Percentiles rank a stretch among this genome's conserved stretches.
Evolutionary conservation across 768 basidiomycete genomes (phyloP).

Genomic region (Agaricus subrufescens): DNA sequence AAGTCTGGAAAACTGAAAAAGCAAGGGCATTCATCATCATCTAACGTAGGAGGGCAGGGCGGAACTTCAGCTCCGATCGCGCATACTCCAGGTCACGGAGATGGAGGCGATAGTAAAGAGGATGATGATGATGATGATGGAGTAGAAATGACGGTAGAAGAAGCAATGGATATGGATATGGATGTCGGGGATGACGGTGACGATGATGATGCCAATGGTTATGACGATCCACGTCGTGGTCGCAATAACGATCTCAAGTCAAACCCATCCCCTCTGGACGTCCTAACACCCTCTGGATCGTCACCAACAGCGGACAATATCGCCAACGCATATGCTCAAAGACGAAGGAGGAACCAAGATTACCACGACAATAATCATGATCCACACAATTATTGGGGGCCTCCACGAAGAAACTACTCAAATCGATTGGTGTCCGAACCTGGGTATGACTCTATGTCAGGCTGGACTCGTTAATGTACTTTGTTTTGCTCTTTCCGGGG

Average conservation of each 20-base stretch:
- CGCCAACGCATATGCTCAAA: neutral
- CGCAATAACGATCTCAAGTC: neutral
- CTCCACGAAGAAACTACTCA: neutral
- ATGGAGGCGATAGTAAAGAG: conserved; percentile 23
- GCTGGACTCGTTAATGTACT: neutral
- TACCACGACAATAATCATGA: neutral
- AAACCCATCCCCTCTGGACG: neutral
- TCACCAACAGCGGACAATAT: neutral
- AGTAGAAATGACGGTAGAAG: conserved; percentile 27
- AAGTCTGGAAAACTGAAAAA: conserved; percentile 36
- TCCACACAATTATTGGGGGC: neutral
- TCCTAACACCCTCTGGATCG: neutral
- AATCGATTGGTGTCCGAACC: neutral
- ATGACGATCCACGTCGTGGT: neutral
- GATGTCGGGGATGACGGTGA: conserved; percentile 20
- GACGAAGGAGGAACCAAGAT: neutral
- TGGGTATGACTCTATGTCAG: neutral
- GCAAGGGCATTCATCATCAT: conserved; percentile 21
- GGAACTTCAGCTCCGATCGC: conserved; percentile 34
- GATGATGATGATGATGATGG: neutral
- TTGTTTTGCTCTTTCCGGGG: neutral
- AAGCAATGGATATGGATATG: conserved; percentile 30
- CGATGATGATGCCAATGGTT: conserved; percentile 14
- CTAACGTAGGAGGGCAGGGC: conserved; percentile 14
- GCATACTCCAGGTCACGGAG: conserved; percentile 37